phyloP scores from a whole-genome alignment of 2,329 filamentous ascomycete genomes.

The Cordyceps fumosorosea region DNA sequence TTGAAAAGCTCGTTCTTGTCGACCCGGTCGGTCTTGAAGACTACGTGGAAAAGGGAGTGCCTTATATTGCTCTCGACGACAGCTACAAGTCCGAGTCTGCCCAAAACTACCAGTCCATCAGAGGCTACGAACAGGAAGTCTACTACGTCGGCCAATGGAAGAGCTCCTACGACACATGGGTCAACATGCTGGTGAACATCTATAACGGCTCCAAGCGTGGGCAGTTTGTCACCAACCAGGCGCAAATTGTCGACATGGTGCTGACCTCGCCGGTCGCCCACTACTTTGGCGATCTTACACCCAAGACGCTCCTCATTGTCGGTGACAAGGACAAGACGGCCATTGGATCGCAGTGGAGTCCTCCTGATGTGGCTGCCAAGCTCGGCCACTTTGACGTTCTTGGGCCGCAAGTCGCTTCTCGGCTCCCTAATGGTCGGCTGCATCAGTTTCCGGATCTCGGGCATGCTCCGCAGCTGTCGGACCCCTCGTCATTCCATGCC shows the following conservation, averaged over 20 bases:
- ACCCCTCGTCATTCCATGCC: slow-evolving; percentile 39
- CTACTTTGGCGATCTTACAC: slow-evolving; percentile 39
- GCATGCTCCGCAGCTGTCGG: slow-evolving; percentile 48
- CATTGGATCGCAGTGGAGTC: slow-evolving; percentile 46
- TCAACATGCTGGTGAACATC: slow-evolving; percentile 46
- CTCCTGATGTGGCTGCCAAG: slow-evolving; percentile 34
- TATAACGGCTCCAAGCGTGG: slow-evolving; percentile 39
- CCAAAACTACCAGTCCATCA: slow-evolving; percentile 38
- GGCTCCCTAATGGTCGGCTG: slow-evolving; percentile 38
- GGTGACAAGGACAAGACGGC: slow-evolving; percentile 48
- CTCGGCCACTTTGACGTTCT: slow-evolving; percentile 45
- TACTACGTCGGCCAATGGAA: slow-evolving; percentile 45
- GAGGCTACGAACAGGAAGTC: slow-evolving; percentile 38
- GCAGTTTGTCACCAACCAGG: slow-evolving; percentile 40
- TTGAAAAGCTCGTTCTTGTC: slow-evolving; percentile 40
- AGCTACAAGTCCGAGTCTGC: slow-evolving; percentile 31
- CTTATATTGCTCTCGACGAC: slow-evolving; percentile 37
- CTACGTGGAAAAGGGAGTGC: slow-evolving; percentile 43
- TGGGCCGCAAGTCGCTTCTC: slow-evolving; percentile 36
- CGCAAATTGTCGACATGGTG: slow-evolving; percentile 48
- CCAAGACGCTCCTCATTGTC: slow-evolving; percentile 42
- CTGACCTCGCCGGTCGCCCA: slow-evolving; percentile 45
- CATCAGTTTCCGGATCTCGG: slow-evolving; percentile 42
- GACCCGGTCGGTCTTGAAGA: slow-evolving; percentile 49
- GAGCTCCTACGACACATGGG: slow-evolving; percentile 45